These are phyloP conservation scores for Chiua virens DNA, from an alignment of 768 basidiomycete genomes.

Conservation along the genomic window DNA sequence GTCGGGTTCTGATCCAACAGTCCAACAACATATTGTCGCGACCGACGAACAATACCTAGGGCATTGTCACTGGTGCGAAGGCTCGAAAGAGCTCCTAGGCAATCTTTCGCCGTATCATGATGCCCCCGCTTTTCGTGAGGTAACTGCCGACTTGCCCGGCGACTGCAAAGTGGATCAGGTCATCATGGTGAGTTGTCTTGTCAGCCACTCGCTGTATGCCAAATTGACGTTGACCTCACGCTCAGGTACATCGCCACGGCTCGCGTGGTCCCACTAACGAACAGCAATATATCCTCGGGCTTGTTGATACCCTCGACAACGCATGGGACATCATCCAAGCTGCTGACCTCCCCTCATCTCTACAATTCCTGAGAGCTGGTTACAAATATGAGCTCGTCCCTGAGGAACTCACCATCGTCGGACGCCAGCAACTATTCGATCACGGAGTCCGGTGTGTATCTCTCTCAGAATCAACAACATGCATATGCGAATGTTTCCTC, in stretches of 20 bases:
- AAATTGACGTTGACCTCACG: neutral
- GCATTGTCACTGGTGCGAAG: neutral
- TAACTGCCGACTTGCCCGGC: slow-evolving; percentile 31
- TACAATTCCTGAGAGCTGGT: slow-evolving; percentile 39
- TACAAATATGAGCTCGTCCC: slow-evolving; percentile 34
- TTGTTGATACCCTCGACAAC: slow-evolving; percentile 32
- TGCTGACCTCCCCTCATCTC: slow-evolving; percentile 30
- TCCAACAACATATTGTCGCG: no score
- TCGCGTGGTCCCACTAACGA: slow-evolving; percentile 36
- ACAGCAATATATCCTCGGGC: slow-evolving; percentile 29
- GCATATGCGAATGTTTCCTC: neutral
- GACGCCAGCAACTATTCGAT: slow-evolving; percentile 39
- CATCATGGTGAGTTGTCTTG: slow-evolving; percentile 32
- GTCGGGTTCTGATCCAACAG: neutral
- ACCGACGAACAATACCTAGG: neutral
- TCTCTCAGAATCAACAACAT: neutral
- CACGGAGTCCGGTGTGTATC: slow-evolving; percentile 38
- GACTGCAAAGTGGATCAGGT: slow-evolving; percentile 44
- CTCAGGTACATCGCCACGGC: slow-evolving; percentile 44
- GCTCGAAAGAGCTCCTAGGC: slow-evolving; percentile 31
- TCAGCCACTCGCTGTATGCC: neutral
- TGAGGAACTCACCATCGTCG: slow-evolving; percentile 37
- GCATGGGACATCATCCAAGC: slow-evolving; percentile 22
- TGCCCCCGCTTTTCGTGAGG: slow-evolving; percentile 27
- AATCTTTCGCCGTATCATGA: slow-evolving; percentile 40